Evolutionary conservation across 2,329 filamentous ascomycete genomes (phyloP).

Genomic region (Fusarium abutilonis): DNA sequence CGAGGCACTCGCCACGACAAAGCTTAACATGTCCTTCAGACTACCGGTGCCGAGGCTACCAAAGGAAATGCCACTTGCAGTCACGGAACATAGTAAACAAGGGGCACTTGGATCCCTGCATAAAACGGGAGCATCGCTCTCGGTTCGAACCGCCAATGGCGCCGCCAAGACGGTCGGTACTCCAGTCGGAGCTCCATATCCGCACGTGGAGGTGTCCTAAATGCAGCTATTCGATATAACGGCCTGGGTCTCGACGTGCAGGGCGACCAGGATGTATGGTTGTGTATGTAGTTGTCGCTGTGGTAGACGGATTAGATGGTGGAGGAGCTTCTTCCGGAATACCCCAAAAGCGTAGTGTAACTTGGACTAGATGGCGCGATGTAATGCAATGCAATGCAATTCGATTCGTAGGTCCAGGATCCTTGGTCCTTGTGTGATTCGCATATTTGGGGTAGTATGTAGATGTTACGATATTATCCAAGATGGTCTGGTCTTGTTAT

Average conservation of each 20-base stretch:
- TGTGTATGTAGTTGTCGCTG: not conserved
- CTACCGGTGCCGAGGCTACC: constrained; percentile 9
- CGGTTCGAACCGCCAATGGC: constrained; percentile 39
- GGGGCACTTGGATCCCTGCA: constrained; percentile 11
- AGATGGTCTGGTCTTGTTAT: constrained; percentile 1
- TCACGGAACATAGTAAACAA: constrained; percentile 17
- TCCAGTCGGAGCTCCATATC: constrained; percentile 21
- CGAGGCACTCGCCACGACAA: not conserved
- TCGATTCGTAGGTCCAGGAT: constrained; percentile 12
- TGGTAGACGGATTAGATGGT: constrained; percentile 35
- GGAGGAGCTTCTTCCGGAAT: constrained; percentile 41
- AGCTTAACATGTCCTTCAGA: not conserved
- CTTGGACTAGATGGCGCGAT: constrained; percentile 29
- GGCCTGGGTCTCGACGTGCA: constrained; percentile 31
- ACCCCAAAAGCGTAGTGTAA: constrained; percentile 35
- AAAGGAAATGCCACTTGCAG: constrained; percentile 11
- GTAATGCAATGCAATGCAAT: constrained; percentile 13
- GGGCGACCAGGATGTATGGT: constrained; percentile 10
- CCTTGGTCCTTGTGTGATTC: constrained; percentile 6
- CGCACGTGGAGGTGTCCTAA: constrained; percentile 18
- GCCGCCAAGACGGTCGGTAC: constrained; percentile 27
- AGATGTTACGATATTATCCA: not conserved
- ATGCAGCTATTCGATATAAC: constrained; percentile 1
- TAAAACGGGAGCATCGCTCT: constrained; percentile 19
- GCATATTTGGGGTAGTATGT: constrained; percentile 15